A percentile compares a stretch with the other conserved stretches of the same genome.
phyloP scores from a whole-genome alignment of 768 basidiomycete genomes.

The Pilatotrama ljubarskyi region DNA sequence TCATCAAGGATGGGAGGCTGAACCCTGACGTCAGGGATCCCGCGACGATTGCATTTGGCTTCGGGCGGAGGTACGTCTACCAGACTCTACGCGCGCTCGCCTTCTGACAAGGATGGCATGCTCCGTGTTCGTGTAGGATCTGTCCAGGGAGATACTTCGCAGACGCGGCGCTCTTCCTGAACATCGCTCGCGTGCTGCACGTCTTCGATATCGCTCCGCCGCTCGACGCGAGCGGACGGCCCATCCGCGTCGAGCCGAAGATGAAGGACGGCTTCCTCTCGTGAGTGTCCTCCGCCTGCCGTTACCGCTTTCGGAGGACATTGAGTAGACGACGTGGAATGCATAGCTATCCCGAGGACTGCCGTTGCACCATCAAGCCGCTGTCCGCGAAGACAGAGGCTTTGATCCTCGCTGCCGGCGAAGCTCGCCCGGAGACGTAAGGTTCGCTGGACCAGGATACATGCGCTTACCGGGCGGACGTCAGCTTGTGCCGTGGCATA shows the following conservation, averaged over 20 bases:
- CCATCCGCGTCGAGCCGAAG: constrained; percentile 18
- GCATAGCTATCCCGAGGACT: constrained; percentile 18
- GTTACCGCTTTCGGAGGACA: neutral
- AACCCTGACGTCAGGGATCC: constrained; percentile 20
- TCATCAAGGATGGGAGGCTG: constrained; percentile 20
- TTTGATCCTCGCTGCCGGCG: constrained; percentile 1
- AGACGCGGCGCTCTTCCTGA: constrained; percentile 17
- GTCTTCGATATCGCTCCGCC: constrained; percentile 20
- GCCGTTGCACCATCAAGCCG: constrained; percentile 20
- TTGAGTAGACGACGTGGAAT: neutral
- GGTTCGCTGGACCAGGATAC: neutral
- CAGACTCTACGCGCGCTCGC: neutral
- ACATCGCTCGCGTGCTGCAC: constrained; percentile 20
- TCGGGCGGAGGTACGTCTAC: constrained; percentile 25
- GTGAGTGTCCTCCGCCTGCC: constrained; percentile 2
- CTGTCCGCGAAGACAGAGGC: constrained; percentile 11
- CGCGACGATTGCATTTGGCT: constrained; percentile 25
- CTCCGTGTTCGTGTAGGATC: neutral
- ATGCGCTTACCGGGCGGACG: neutral
- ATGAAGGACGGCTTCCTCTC: constrained; percentile 16
- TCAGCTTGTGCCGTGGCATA: neutral
- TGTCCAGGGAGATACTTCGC: constrained; percentile 23
- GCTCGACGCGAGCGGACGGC: neutral
- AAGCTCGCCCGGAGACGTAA: neutral
- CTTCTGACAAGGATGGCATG: neutral